Conservation (phyloP, 2,329 filamentous ascomycete genomes). For the Fusarium sacchari region DNA sequence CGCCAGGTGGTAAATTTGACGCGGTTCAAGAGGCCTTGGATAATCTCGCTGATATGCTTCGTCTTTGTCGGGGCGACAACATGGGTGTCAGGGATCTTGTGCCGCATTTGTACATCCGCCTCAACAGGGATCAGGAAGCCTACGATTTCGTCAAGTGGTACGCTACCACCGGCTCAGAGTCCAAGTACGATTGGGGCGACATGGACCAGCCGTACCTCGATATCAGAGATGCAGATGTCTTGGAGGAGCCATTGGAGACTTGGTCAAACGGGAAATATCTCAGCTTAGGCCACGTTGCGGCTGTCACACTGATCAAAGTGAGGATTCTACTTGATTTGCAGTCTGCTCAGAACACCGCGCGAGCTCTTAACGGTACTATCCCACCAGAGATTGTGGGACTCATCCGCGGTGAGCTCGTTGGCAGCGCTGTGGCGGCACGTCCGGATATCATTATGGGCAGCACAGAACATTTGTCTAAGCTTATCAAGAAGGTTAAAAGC, state of each 20-base stretch:
- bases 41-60: constrained; percentile 56
- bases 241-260: constrained; percentile 47
- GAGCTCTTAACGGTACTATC: constrained; percentile 7
- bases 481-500: constrained; percentile 19
- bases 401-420: constrained; percentile 28
- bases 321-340: constrained; percentile 39
- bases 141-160: constrained; percentile 57
- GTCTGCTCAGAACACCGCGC: constrained; percentile 19
- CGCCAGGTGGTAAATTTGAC: constrained; percentile 39
- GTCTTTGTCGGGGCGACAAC: constrained; percentile 56
- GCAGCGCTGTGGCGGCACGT: not conserved
- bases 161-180: constrained; percentile 17
- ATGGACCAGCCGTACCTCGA: constrained; percentile 44
- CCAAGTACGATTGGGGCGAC: constrained; percentile 35
- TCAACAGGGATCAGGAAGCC: constrained; percentile 61
- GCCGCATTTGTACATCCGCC: constrained; percentile 56
- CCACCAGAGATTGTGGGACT: constrained; percentile 38
- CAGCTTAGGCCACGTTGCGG: constrained; percentile 17
- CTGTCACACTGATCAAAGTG: constrained; percentile 39
- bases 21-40: constrained; percentile 50
- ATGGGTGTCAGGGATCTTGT: constrained; percentile 54
- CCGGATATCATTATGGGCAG: not conserved
- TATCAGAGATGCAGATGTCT: constrained; percentile 51
- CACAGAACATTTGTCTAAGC: not conserved
- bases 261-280: not conserved